Evolutionary conservation across 2,329 filamentous ascomycete genomes (phyloP).

Genomic region (Hypocrella siamensis): DNA sequence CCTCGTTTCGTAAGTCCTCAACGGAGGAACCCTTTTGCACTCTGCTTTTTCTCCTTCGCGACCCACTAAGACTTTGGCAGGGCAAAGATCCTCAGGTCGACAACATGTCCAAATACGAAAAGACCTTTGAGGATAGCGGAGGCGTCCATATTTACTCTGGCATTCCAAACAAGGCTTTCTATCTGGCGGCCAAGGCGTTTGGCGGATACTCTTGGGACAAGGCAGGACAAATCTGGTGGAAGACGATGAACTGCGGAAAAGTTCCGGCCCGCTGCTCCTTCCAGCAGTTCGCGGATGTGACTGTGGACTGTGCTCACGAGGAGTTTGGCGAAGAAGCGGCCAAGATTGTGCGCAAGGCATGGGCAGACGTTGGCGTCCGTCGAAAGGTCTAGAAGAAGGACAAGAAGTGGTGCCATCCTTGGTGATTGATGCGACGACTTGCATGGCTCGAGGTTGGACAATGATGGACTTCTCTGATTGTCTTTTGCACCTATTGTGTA

Average conservation of each 20-base stretch:
- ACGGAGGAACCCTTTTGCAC: too few species aligned
- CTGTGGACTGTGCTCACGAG: conserved; percentile 27
- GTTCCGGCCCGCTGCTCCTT: conserved; percentile 26
- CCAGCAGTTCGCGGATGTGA: conserved; percentile 31
- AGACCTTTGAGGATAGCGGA: conserved; percentile 28
- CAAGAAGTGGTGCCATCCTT: conserved; percentile 3
- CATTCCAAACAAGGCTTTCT: conserved; percentile 43
- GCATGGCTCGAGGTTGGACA: not conserved
- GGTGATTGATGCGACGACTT: conserved; percentile 1
- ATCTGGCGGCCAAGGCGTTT: conserved; percentile 28
- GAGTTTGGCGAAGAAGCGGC: conserved; percentile 25
- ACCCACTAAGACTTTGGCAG: conserved; percentile 8
- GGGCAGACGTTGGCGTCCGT: conserved; percentile 30
- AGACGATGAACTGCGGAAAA: conserved; percentile 26
- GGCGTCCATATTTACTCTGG: conserved; percentile 41
- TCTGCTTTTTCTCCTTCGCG: too few species aligned
- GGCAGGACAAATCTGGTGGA: conserved; percentile 37
- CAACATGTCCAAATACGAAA: conserved; percentile 27
- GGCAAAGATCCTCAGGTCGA: conserved; percentile 37
- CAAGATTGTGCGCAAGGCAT: conserved; percentile 28
- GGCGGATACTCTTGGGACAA: conserved; percentile 39
- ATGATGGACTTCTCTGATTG: too few species aligned
- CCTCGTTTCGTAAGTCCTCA: conserved; percentile 29
- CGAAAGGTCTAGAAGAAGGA: conserved; percentile 7
- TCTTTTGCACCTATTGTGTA: too few species aligned